These are phyloP conservation scores for Fusarium sp. DNA, from an alignment of 2,329 filamentous ascomycete genomes.

Conservation along the genomic window DNA sequence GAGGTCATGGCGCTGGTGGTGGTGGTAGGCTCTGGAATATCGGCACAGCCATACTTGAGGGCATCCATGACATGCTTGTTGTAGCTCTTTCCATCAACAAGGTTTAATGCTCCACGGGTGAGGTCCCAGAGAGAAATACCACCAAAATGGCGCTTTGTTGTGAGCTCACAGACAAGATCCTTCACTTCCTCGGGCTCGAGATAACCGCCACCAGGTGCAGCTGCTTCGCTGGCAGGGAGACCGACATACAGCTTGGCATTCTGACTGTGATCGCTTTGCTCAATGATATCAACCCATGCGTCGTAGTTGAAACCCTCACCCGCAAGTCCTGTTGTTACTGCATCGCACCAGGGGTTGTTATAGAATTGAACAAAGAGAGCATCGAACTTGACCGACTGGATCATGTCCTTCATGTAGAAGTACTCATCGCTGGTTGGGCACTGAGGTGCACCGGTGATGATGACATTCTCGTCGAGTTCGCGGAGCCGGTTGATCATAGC, in stretches of 20 bases:
- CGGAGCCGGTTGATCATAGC: slow-evolving; percentile 55
- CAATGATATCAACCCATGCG: slow-evolving; percentile 55
- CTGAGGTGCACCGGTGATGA: slow-evolving; percentile 61
- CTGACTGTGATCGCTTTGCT: slow-evolving; percentile 52
- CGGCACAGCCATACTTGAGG: slow-evolving; percentile 54
- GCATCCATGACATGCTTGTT: slow-evolving; percentile 54
- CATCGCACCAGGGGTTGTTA: slow-evolving; percentile 59
- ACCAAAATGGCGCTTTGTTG: slow-evolving; percentile 56
- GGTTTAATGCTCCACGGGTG: slow-evolving; percentile 51
- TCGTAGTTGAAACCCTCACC: slow-evolving; percentile 57
- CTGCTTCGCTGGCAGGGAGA: slow-evolving; percentile 51
- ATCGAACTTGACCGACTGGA: slow-evolving; percentile 57
- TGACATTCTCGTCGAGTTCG: slow-evolving; percentile 46
- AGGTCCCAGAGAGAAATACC: slow-evolving; percentile 63
- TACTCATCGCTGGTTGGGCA: slow-evolving; percentile 52
- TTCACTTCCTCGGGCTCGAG: slow-evolving; percentile 51
- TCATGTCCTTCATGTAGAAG: slow-evolving; percentile 54
- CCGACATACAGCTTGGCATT: slow-evolving; percentile 61
- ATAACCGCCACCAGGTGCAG: slow-evolving; percentile 52
- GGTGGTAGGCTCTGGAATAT: slow-evolving; percentile 45
- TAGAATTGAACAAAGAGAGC: slow-evolving; percentile 63
- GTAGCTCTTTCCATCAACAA: slow-evolving; percentile 52
- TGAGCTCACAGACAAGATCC: slow-evolving; percentile 56
- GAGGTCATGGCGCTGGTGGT: slow-evolving; percentile 8
- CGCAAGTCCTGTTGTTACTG: slow-evolving; percentile 47